Evolutionary conservation across 1,284 basidiomycete species (phyloP).

Genomic region (Phylloporus sp.): DNA sequence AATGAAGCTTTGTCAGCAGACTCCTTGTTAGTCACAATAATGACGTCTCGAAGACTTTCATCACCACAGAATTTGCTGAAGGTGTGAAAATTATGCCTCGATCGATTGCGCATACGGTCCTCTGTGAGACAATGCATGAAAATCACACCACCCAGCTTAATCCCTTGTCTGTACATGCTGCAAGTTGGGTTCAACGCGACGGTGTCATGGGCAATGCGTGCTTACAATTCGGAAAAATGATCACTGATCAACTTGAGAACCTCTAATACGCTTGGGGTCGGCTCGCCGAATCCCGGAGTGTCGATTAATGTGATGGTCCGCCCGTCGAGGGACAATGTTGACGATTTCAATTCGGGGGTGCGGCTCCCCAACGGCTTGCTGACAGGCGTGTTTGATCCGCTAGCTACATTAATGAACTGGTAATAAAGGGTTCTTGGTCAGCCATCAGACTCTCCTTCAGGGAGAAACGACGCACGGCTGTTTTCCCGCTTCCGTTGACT

Average conservation of each 20-base stretch:
- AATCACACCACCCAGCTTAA: constrained; percentile 50
- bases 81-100: constrained; percentile 43
- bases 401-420: constrained; percentile 40
- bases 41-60: constrained; percentile 46
- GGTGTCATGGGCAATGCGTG: background rate
- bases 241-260: constrained; percentile 37
- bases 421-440: constrained; percentile 4
- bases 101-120: constrained; percentile 47
- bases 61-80: constrained; percentile 52
- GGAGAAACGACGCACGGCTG: constrained; percentile 35
- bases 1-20: constrained; percentile 37
- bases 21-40: constrained; percentile 50
- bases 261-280: constrained; percentile 32
- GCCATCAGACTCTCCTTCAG: background rate
- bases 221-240: constrained; percentile 33
- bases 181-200: background rate
- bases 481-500: constrained; percentile 45
- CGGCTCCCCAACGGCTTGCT: constrained; percentile 22
- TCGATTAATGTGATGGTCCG: constrained; percentile 36
- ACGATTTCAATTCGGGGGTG: constrained; percentile 28
- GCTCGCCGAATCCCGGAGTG: constrained; percentile 44
- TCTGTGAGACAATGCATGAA: constrained; percentile 56
- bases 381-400: constrained; percentile 30
- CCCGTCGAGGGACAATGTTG: constrained; percentile 29
- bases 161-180: constrained; percentile 37